Evolutionary conservation across 441 rosid species (phyloP).

Genomic region (Aquilaria agallochum): DNA sequence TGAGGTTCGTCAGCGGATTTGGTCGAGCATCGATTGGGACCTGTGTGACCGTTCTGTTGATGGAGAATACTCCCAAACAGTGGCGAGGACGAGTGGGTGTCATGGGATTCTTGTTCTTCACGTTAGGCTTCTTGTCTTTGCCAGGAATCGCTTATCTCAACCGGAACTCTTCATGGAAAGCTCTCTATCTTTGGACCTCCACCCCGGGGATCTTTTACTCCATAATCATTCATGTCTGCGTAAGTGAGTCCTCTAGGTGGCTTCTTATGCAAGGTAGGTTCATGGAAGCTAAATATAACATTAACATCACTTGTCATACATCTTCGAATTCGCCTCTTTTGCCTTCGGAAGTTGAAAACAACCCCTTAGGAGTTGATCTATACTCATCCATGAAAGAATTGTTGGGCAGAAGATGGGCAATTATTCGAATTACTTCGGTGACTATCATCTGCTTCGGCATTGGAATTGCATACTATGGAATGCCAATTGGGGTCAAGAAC

Average conservation of each 20-base stretch:
- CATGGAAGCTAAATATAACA: slow-evolving; percentile 36
- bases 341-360: slow-evolving; percentile 25
- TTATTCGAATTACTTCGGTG: slow-evolving; percentile 32
- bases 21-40: slow-evolving; percentile 72
- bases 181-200: slow-evolving; percentile 57
- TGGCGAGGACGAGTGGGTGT: slow-evolving; percentile 67
- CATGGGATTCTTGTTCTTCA: slow-evolving; percentile 49
- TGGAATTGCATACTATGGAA: slow-evolving; percentile 72
- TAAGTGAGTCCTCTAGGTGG: slow-evolving; percentile 79
- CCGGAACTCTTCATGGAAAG: slow-evolving; percentile 55
- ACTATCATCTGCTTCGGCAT: slow-evolving; percentile 49
- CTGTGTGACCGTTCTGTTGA: slow-evolving; percentile 57
- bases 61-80: slow-evolving; percentile 56
- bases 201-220: slow-evolving; percentile 49
- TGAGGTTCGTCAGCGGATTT: slow-evolving; percentile 52
- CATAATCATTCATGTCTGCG: slow-evolving; percentile 32
- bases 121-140: slow-evolving; percentile 55
- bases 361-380: slow-evolving; percentile 16
- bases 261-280: slow-evolving; percentile 51
- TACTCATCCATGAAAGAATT: slow-evolving; percentile 45
- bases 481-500: slow-evolving; percentile 68
- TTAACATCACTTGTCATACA: slow-evolving; percentile 8
- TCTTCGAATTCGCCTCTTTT: slow-evolving; percentile 24
- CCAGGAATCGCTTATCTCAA: slow-evolving; percentile 55
- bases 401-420: slow-evolving; percentile 50